Base-by-base conservation (phyloP, 2,329 filamentous ascomycete species). In the Hypoxylon sp. region DNA sequence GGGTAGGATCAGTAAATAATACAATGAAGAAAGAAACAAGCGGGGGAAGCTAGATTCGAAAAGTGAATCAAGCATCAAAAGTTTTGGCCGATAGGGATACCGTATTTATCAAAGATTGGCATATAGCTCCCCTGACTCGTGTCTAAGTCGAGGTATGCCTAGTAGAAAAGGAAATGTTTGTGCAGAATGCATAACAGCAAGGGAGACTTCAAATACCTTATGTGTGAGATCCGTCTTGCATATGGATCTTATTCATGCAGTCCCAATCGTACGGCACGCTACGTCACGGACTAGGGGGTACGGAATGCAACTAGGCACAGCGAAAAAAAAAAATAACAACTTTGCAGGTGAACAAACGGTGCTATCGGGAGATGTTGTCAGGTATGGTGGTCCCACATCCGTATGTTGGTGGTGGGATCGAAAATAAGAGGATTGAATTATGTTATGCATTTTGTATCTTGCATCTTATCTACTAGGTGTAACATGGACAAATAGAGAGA, bases 171-270 rank as follows among this genome's bases (percentile, higher is more conserved):
- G 59, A 59, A 72, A 69, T 72, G 70, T 70, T 74, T 76, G 71
- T 74, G 70, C 69, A 73, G 69, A 59, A 68, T 72, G 66, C 73
- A 76, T 72, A 74, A 74, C 70, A 75, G 73, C 65, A 74, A 76
- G 74, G 73, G 74, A 68, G 70, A 73, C 67, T 70, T 70, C 71
- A 75, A 70, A 65, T 73, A 70, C 70, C 69, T 70, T 68, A 3
- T 66, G 68, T 70, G 53, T 68, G 56, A 67, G 61, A 73, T 73
- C 64, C 47, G 67, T 69, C 63, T 72, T 65, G 67, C 66, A 73
- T 70, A 56, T 53, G 53, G 61, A 70, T 69, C 69, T 70, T 61
- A 65, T 71, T 69, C 69, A 70, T 71, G 62, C 65, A 59, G 62
- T 67, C 45, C 71, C 65, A 63, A 68, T 65, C 57, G 65, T 68